Percentiles rank a stretch among this genome's conserved stretches.
These are phyloP conservation scores for Tagetes erecta DNA, from an alignment of 129 eudicot genomes.

Conservation along the genomic window DNA sequence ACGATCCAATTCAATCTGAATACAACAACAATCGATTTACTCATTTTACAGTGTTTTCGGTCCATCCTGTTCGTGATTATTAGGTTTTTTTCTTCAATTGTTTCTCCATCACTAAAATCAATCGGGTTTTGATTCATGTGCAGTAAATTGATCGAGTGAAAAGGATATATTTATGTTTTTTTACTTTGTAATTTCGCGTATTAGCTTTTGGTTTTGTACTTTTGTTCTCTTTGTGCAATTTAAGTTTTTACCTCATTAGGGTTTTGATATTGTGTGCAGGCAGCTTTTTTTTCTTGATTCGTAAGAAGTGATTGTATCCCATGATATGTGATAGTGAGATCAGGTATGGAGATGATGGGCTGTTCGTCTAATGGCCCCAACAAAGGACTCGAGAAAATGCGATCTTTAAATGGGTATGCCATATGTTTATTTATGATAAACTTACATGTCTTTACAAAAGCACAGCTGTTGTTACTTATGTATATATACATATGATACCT, in stretches of 20 bases:
- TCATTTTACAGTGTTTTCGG: neutral
- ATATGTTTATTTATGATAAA: neutral
- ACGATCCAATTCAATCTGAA: slow-evolving; percentile 8
- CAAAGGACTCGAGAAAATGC: slow-evolving; percentile 49
- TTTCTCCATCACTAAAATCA: no score
- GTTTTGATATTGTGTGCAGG: neutral
- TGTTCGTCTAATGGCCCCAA: slow-evolving; percentile 46
- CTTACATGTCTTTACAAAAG: slow-evolving; percentile 1
- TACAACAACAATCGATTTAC: neutral
- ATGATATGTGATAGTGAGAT: slow-evolving; percentile 26
- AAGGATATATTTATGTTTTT: no score
- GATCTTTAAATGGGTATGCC: slow-evolving; percentile 71
- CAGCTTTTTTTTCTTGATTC: neutral
- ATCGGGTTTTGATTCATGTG: slow-evolving; percentile 10
- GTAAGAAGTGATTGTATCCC: neutral
- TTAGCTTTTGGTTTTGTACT: slow-evolving; percentile 2
- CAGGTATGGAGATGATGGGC: slow-evolving; percentile 51
- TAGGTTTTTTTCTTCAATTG: slow-evolving; percentile 7
- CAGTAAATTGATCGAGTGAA: neutral
- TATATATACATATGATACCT: neutral
- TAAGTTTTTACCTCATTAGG: slow-evolving; percentile 20
- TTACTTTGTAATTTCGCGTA: no score
- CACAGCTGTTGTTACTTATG: neutral
- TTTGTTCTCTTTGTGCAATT: slow-evolving; percentile 10
- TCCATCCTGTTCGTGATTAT: neutral